These are phyloP conservation scores for Aquilaria sinensis DNA, from an alignment of 345 rosid species.

Conservation along the genomic window DNA sequence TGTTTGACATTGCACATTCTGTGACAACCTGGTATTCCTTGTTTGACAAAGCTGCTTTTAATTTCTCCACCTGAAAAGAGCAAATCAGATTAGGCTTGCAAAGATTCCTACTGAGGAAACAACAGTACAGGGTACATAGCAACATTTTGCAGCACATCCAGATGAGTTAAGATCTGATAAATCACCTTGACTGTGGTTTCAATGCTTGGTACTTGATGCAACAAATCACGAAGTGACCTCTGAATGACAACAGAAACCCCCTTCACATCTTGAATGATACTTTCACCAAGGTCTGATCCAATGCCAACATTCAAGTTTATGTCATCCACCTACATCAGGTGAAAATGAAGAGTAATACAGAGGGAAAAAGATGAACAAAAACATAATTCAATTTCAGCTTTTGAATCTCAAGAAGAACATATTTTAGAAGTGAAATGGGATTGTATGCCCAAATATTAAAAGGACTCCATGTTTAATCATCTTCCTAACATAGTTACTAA, in stretches of 20 bases:
- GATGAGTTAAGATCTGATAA: conserved; percentile 12
- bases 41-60: conserved; percentile 76
- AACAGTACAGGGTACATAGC: neutral
- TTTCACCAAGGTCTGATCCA: conserved; percentile 75
- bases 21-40: conserved; percentile 85
- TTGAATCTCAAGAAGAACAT: neutral
- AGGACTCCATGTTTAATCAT: neutral
- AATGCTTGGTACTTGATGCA: conserved; percentile 72
- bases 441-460: conserved; percentile 1
- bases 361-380: conserved; percentile 4
- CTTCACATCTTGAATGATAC: conserved; percentile 84
- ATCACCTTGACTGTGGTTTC: conserved; percentile 71
- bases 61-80: conserved; percentile 63
- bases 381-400: too few relatives aligned
- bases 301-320: conserved; percentile 90
- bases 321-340: conserved; percentile 60
- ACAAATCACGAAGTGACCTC: conserved; percentile 87
- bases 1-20: conserved; percentile 81
- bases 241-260: conserved; percentile 77
- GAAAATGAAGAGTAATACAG: neutral
- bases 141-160: conserved; percentile 6
- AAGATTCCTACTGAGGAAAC: neutral
- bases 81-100: conserved; percentile 3
- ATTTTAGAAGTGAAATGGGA: neutral
- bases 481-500: conserved; percentile 7